Conservation (phyloP, 306 rosid species). For the Sicyos edulis region DNA sequence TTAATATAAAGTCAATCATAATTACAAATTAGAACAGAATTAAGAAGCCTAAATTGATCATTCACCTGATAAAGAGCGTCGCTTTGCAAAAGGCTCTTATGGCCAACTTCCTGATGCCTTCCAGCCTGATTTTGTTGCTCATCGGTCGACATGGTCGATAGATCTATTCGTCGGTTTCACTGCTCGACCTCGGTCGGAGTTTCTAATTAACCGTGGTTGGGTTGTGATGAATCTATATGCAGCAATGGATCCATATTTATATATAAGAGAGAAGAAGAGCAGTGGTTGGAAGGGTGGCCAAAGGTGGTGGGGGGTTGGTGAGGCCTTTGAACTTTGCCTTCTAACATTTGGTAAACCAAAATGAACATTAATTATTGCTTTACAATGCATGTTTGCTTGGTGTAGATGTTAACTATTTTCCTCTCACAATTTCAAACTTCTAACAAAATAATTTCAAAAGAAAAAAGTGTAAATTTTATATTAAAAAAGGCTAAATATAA, state of each 20-base stretch:
- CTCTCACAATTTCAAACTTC: neutral
- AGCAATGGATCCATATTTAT: neutral
- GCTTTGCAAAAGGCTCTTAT: conserved; percentile 82
- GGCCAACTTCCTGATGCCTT: conserved; percentile 90
- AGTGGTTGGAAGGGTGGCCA: neutral
- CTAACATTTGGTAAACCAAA: conserved; percentile 7
- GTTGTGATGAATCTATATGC: neutral
- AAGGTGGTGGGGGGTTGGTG: neutral
- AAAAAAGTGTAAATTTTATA: neutral
- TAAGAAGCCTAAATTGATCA: neutral
- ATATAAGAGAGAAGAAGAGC: neutral
- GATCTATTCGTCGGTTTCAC: neutral
- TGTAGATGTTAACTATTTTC: neutral
- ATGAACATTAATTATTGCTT: neutral
- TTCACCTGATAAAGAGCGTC: conserved; percentile 81
- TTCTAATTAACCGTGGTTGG: neutral
- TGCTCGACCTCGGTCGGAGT: neutral
- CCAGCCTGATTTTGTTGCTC: conserved; percentile 35
- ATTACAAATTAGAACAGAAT: neutral
- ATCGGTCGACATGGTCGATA: neutral
- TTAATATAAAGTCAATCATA: too few relatives aligned
- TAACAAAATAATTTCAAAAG: neutral
- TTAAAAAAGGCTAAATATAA: too few relatives aligned
- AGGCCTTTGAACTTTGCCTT: neutral
- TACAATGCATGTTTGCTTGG: neutral